A percentile compares a stretch with the other conserved stretches of the same genome.
Evolutionary conservation across 495 filamentous ascomycete genomes (phyloP).

Genomic region (Clohesyomyces aquaticus): DNA sequence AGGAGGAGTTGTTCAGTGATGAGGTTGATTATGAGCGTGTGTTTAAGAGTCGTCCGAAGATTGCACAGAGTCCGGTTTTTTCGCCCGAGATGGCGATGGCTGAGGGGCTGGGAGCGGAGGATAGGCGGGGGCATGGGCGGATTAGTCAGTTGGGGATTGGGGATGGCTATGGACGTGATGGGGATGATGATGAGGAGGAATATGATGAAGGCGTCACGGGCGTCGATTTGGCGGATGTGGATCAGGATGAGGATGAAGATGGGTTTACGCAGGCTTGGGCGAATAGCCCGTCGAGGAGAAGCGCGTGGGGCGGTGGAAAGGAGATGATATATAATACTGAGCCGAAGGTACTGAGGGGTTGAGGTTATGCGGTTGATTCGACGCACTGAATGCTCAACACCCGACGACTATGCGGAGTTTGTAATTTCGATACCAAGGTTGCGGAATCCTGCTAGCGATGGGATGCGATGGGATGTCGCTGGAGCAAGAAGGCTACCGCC

Average conservation of each 20-base stretch:
- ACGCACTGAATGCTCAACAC: too few relatives aligned
- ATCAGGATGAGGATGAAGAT: conserved; percentile 25
- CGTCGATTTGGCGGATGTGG: conserved; percentile 33
- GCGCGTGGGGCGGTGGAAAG: neutral
- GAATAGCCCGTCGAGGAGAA: conserved; percentile 24
- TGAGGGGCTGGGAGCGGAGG: neutral
- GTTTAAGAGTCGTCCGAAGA: conserved; percentile 80
- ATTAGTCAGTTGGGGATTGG: neutral
- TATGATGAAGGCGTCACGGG: conserved; percentile 32
- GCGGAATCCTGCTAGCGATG: too few relatives aligned
- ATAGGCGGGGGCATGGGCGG: neutral
- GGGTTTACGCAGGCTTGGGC: conserved; percentile 19
- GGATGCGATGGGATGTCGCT: too few relatives aligned
- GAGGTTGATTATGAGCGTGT: conserved; percentile 80
- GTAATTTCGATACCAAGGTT: too few relatives aligned
- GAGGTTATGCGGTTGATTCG: too few relatives aligned
- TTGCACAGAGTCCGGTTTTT: conserved; percentile 71
- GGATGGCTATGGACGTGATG: neutral
- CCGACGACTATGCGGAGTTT: too few relatives aligned
- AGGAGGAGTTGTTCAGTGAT: conserved; percentile 64
- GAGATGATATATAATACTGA: too few relatives aligned
- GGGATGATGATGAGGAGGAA: conserved; percentile 13
- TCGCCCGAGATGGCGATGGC: conserved; percentile 5
- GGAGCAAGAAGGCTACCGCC: too few relatives aligned
- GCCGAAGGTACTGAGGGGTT: too few relatives aligned